Conservation (phyloP, 2,329 filamentous ascomycete species). For the Tothia fuscella region DNA sequence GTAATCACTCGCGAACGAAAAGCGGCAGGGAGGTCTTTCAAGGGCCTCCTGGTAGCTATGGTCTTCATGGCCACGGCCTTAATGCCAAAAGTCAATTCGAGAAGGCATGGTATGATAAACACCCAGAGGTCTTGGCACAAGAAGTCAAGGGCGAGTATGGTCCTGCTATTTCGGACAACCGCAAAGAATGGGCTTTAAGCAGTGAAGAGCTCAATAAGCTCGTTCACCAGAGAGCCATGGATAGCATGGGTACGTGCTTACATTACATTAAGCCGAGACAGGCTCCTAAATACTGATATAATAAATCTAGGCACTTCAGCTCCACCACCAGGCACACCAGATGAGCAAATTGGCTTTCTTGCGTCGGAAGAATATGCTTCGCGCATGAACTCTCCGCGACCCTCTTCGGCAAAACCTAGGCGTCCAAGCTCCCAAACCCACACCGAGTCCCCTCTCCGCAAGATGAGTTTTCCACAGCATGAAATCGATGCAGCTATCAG, state of each 20-base stretch:
- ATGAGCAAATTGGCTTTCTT: constrained; percentile 81
- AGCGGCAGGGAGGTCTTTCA: constrained; percentile 59
- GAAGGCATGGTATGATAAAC: constrained; percentile 84
- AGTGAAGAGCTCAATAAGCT: constrained; percentile 85
- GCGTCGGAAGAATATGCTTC: constrained; percentile 75
- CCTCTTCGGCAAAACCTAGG: constrained; percentile 28
- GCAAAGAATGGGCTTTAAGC: constrained; percentile 72
- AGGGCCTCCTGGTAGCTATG: constrained; percentile 79
- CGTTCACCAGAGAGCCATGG: constrained; percentile 56
- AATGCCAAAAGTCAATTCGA: constrained; percentile 70
- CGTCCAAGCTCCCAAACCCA: constrained; percentile 34
- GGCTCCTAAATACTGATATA: not conserved
- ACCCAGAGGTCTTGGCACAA: constrained; percentile 64
- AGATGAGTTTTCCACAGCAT: constrained; percentile 36
- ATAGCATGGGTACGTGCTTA: constrained; percentile 39
- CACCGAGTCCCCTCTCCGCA: constrained; percentile 39
- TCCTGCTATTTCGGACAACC: constrained; percentile 44
- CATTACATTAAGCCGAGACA: not conserved
- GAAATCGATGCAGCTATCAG: constrained; percentile 21
- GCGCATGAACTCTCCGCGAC: constrained; percentile 58
- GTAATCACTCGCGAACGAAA: constrained; percentile 54
- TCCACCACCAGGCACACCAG: constrained; percentile 54
- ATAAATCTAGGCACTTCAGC: constrained; percentile 4
- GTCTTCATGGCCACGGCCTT: constrained; percentile 77
- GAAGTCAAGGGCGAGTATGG: constrained; percentile 60